phyloP scores from a whole-genome alignment of 345 rosid species.

The Limnanthes douglasii region DNA sequence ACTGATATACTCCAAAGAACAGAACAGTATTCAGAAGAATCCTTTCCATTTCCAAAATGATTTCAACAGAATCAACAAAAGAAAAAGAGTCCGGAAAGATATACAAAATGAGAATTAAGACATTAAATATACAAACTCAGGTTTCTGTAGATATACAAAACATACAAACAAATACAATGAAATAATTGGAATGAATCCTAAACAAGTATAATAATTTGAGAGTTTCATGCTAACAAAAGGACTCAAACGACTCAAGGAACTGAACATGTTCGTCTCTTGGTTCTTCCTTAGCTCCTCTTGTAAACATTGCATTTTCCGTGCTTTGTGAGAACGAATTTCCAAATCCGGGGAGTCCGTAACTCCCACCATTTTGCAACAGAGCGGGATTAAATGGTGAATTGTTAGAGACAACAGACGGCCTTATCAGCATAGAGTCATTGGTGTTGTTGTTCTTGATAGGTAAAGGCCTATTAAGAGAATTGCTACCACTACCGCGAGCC shows the following conservation, averaged over 20 bases:
- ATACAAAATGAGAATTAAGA: constrained; percentile 8
- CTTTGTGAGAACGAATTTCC: constrained; percentile 18
- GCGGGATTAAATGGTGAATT: constrained; percentile 23
- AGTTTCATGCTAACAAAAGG: too few relatives aligned
- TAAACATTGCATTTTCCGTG: constrained; percentile 11
- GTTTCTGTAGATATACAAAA: constrained; percentile 11
- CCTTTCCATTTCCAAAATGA: too few relatives aligned
- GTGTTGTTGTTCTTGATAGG: constrained; percentile 8
- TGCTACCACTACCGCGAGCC: constrained; percentile 58
- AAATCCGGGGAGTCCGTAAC: constrained; percentile 21
- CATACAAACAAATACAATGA: constrained; percentile 15
- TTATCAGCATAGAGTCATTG: constrained; percentile 14
- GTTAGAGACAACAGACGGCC: constrained; percentile 14
- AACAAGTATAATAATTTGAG: too few relatives aligned
- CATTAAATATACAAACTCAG: constrained; percentile 2
- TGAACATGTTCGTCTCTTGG: constrained; percentile 46
- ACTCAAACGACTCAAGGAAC: constrained; percentile 26
- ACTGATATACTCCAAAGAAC: constrained; percentile 1
- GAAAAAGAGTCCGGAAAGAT: too few relatives aligned
- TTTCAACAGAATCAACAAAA: too few relatives aligned
- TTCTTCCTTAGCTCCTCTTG: constrained; percentile 47
- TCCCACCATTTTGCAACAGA: constrained; percentile 23
- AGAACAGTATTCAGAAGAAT: too few relatives aligned
- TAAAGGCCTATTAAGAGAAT: constrained; percentile 18
- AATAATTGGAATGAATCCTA: constrained; percentile 10